Base-by-base conservation (phyloP, 106 monocot species). In the Platanthera guangdongensis region DNA sequence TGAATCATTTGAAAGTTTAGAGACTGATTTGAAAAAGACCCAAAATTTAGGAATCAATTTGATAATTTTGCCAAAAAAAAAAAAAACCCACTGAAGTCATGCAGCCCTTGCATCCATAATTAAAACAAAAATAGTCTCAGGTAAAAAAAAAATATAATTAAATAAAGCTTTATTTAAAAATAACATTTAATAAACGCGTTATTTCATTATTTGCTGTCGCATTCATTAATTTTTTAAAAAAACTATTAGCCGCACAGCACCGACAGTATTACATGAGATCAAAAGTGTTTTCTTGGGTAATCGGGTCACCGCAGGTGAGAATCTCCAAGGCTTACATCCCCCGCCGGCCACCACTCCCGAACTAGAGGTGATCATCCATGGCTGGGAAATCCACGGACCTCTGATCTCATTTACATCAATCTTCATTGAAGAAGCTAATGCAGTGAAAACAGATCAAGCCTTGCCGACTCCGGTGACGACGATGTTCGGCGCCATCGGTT, bases 401-500 rank as follows among this genome's bases (percentile, higher is more conserved):
- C 30, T 67, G 32, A 67, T 67, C 45, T n/a, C n/a, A n/a, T 4
- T 71, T 28, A 48, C 70, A 46, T 47, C 10, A n/a, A 47, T 71
- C 47, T 71, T 71, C 47, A 47, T 1, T 16, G 47, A 71, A 48
- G 15, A 47, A 71, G 15, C 45, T n/a, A 71, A n/a, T 60, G 8
- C 5, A 8, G 45, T 47, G 45, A 15, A 46, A 72, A 48, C 47
- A 70, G 8, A 0, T 72, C 72, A 72, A 72, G 50, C 22, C 22
- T 51, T 72, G 50, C 49, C 72, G 8, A 51, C 13, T 4, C 72
- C 72, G 18, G n/a, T 8, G 12, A 16, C 18, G 12, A 16, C 18
- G 51, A 18, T n/a, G 22, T 9, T n/a, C 50, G 67, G 71, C 47
- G 19, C 4, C 63, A 60, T 39, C 14, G 90, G 92, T 70, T 97